Conservation (phyloP, 768 basidiomycete species). For the Rhizopogon rudus region DNA sequence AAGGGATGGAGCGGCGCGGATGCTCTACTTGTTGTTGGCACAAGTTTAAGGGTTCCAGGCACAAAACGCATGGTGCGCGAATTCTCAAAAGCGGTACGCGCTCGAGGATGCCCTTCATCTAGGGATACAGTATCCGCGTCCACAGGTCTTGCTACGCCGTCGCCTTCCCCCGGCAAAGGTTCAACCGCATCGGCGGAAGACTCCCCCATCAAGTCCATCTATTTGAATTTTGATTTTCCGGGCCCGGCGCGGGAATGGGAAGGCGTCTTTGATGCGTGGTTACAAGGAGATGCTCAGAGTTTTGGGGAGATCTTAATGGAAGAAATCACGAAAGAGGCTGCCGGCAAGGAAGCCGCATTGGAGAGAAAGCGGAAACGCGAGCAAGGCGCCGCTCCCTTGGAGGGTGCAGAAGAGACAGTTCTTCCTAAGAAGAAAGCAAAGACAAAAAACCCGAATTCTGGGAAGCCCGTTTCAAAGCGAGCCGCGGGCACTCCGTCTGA, state of each 20-base stretch:
- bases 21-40: constrained; percentile 84
- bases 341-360: constrained; percentile 45
- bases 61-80: constrained; percentile 90
- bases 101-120: constrained; percentile 36
- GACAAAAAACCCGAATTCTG: constrained; percentile 8
- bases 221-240: constrained; percentile 85
- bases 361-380: constrained; percentile 58
- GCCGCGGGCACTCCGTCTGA: constrained; percentile 16
- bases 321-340: constrained; percentile 53
- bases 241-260: constrained; percentile 85
- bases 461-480: constrained; percentile 13
- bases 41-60: constrained; percentile 83
- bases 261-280: constrained; percentile 85
- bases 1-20: constrained; percentile 75
- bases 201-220: constrained; percentile 60
- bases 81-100: constrained; percentile 72
- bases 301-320: constrained; percentile 61
- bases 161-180: constrained; percentile 42
- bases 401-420: background rate
- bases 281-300: constrained; percentile 81
- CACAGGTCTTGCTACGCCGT: constrained; percentile 35
- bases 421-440: constrained; percentile 15
- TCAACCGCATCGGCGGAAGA: constrained; percentile 39
- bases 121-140: constrained; percentile 24
- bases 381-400: constrained; percentile 30